These are phyloP conservation scores for Exophiala sp. DNA, from an alignment of 2,329 filamentous ascomycete species.

Conservation along the genomic window DNA sequence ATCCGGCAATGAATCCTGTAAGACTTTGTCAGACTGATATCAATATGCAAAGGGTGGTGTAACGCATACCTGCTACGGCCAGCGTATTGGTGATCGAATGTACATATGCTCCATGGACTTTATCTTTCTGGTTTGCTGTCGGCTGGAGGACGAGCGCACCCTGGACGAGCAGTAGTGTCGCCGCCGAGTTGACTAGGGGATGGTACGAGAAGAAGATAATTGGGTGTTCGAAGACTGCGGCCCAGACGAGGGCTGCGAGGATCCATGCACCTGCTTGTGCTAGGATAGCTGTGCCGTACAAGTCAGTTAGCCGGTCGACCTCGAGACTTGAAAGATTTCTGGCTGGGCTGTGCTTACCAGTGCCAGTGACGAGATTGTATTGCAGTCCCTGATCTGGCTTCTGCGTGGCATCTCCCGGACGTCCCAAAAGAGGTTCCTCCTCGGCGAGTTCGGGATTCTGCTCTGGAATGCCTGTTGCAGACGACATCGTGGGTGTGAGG, in stretches of 20 bases:
- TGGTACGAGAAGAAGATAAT: constrained; percentile 85
- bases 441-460: constrained; percentile 49
- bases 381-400: constrained; percentile 60
- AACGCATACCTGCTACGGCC: constrained; percentile 48
- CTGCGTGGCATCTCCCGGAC: constrained; percentile 71
- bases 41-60: constrained; percentile 32
- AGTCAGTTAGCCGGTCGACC: constrained; percentile 21
- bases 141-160: constrained; percentile 83
- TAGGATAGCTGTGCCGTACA: constrained; percentile 71
- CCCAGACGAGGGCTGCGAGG: constrained; percentile 73
- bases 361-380: constrained; percentile 73
- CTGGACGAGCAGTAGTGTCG: constrained; percentile 71
- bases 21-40: background rate
- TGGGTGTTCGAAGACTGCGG: constrained; percentile 64
- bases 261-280: constrained; percentile 77
- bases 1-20: constrained; percentile 38
- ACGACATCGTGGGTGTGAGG: constrained; percentile 55
- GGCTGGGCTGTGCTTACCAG: constrained; percentile 26
- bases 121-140: constrained; percentile 72
- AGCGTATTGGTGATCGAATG: constrained; percentile 66
- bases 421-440: constrained; percentile 67
- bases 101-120: constrained; percentile 57
- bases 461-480: constrained; percentile 64
- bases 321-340: no score
- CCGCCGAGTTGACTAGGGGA: constrained; percentile 63